Evolutionary conservation across 108 stramenopile species (phyloP).

Genomic region (Pseudonitzschia multiseries): DNA sequence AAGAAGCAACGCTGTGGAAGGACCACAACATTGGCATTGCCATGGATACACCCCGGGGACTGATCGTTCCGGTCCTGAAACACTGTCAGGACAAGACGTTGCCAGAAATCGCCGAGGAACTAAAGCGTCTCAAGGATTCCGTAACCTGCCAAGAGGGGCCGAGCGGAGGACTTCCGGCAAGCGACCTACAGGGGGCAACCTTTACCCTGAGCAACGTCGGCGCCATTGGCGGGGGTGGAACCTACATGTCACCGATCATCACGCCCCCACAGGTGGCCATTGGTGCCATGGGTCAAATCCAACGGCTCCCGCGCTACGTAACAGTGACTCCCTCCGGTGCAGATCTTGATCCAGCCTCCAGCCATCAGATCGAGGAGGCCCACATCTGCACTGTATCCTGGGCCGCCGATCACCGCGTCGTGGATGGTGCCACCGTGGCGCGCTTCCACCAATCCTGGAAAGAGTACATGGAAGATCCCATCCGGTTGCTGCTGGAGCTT

Average conservation of each 20-base stretch:
- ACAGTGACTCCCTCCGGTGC: constrained; percentile 26
- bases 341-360: not conserved
- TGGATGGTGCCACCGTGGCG: constrained; percentile 97
- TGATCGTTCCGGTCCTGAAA: constrained; percentile 92
- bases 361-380: constrained; percentile 62
- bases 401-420: constrained; percentile 97
- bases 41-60: constrained; percentile 93
- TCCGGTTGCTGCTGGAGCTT: constrained; percentile 63
- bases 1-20: constrained; percentile 66
- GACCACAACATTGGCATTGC: constrained; percentile 96
- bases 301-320: constrained; percentile 88
- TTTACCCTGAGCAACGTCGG: constrained; percentile 97
- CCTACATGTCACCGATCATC: constrained; percentile 92
- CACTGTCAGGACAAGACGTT: constrained; percentile 71
- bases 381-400: constrained; percentile 91
- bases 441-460: constrained; percentile 78
- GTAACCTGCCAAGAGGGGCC: constrained; percentile 34
- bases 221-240: constrained; percentile 88
- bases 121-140: constrained; percentile 66
- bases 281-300: constrained; percentile 94
- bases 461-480: constrained; percentile 65
- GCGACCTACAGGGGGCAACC: constrained; percentile 80
- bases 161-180: constrained; percentile 67
- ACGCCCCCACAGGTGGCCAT: constrained; percentile 93
- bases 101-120: constrained; percentile 85